These are phyloP conservation scores for Camelina hispida DNA, from an alignment of 345 rosid species.

Conservation along the genomic window DNA sequence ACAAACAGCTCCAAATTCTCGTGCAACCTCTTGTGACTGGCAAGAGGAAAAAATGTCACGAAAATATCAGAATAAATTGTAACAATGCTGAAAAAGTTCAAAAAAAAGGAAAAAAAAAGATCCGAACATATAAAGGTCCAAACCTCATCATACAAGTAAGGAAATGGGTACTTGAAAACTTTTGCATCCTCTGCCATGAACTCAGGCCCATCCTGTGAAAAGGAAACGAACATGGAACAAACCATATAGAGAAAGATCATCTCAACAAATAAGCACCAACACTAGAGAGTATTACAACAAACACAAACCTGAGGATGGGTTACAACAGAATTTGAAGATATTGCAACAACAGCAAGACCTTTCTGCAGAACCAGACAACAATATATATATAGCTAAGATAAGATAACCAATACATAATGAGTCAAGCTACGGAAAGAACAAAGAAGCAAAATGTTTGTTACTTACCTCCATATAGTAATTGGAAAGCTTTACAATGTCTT, in stretches of 20 bases:
- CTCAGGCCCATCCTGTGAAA: slow-evolving; percentile 87
- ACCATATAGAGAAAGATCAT: not conserved
- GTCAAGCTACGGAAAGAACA: slow-evolving; percentile 7
- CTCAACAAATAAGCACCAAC: slow-evolving; percentile 37
- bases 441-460: slow-evolving; percentile 21
- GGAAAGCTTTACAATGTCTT: slow-evolving; percentile 75
- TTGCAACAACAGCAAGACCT: slow-evolving; percentile 90
- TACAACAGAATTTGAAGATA: slow-evolving; percentile 79
- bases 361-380: slow-evolving; percentile 55
- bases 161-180: slow-evolving; percentile 71
- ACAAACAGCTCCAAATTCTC: slow-evolving; percentile 81
- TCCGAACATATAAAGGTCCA: slow-evolving; percentile 9
- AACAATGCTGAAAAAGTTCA: not conserved
- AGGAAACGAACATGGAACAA: slow-evolving; percentile 29
- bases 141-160: slow-evolving; percentile 87
- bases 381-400: slow-evolving; percentile 3
- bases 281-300: slow-evolving; percentile 46
- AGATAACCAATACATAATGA: not conserved
- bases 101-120: too few species aligned
- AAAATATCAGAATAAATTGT: not conserved
- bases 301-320: slow-evolving; percentile 89
- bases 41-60: not conserved
- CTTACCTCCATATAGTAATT: slow-evolving; percentile 91
- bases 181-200: slow-evolving; percentile 92
- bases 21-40: slow-evolving; percentile 85